Evolutionary conservation across 2,329 filamentous ascomycete species (phyloP).

Genomic region (Trichoderma oligosporum): DNA sequence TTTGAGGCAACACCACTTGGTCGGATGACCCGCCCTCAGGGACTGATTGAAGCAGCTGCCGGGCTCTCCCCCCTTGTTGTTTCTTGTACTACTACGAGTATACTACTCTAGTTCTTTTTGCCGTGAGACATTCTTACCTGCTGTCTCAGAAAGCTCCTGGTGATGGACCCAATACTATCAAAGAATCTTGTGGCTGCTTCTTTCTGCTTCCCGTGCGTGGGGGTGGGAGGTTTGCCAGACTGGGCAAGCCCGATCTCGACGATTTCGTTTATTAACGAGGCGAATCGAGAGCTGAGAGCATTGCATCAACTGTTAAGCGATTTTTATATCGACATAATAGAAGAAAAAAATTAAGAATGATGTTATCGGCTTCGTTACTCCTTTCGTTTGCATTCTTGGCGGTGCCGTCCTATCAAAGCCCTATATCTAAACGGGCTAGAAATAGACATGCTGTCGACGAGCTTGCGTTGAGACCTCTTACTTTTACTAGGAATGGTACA

Average conservation of each 20-base stretch:
- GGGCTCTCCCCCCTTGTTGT: background rate
- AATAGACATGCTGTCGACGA: background rate
- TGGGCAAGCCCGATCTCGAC: background rate
- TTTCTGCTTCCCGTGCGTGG: background rate
- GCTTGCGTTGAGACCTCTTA: slow-evolving; percentile 18
- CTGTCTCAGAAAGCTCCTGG: background rate
- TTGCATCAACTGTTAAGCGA: background rate
- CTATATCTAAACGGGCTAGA: background rate
- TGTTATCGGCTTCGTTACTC: background rate
- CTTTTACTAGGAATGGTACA: slow-evolving; percentile 42
- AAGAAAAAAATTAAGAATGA: background rate
- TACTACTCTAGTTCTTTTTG: too few relatives aligned
- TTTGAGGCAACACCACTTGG: background rate
- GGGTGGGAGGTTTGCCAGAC: background rate
- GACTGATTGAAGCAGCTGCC: background rate
- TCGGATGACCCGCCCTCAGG: background rate
- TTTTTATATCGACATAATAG: background rate
- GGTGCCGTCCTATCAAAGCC: slow-evolving; percentile 1
- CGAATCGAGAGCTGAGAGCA: background rate
- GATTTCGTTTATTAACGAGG: background rate
- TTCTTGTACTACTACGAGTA: too few relatives aligned
- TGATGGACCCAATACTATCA: background rate
- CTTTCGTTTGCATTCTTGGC: background rate
- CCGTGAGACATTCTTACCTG: background rate
- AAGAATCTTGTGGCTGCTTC: background rate